Evolutionary conservation across 495 filamentous ascomycete species (phyloP), one percentile per base, ranked within the genome.

Genomic region (Trichoderma asperelloides): DNA sequence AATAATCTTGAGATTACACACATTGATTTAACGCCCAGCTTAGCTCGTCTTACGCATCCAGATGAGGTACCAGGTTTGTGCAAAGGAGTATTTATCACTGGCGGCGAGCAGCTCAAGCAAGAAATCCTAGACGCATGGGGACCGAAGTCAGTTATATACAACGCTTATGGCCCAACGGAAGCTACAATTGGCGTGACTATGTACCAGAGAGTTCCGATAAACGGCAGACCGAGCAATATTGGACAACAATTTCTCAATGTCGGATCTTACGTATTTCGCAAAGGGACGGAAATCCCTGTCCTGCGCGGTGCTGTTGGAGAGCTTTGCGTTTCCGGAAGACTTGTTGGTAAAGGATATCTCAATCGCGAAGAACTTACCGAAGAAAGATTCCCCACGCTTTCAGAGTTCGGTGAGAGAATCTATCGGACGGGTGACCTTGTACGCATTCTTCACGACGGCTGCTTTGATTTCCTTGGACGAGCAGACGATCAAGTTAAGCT

Each of bases 271-370:
- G 89, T 97, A 33, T 77, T 97, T n/a, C 77, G 81, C 8, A 89
- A 87, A 3, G 85, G 84, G 0, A 87, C 89, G 0, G 81, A 87
- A n/a, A 74, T 75, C 3, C 88, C 90, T 1, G 89, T 93, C 9
- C 75, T 93, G 7, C 82, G 87, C n/a, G 93, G 93, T 7, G 88
- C 85, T 9, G 81, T 94, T 40, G 93, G 93, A 25, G 93, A 97
- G 73, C 84, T 97, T 6, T 96, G 92, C 71, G 87, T 96, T 39
- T 90, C 89, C 6, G 93, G 93, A 0, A 89, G 87, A 67, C 80
- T 97, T 6, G 92, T 97, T 40, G 93, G 89, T 8, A 92, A 89
- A 70, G 93, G 93, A 0, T 97, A 97, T 70, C 80, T 95, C 47
- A 93, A 93, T 51, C 83, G 91, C 4, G 82, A 86, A 3, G 86